Conservation (phyloP, 805 yeast species). For the Hanseniaspora thailandica region DNA sequence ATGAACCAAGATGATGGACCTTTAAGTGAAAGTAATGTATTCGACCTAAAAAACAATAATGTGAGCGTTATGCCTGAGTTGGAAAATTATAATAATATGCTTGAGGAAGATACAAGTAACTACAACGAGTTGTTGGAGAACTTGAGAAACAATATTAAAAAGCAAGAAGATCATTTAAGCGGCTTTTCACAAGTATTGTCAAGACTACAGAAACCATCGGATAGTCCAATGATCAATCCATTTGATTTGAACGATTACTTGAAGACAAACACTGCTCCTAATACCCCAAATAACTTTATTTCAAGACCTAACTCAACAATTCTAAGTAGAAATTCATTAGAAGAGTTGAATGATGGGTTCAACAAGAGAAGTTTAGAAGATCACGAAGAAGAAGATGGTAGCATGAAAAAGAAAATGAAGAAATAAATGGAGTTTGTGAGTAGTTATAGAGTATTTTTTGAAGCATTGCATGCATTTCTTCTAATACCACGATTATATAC, state of each 20-base stretch:
- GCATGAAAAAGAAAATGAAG: not conserved
- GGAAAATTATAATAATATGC: not conserved
- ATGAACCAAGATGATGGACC: not conserved
- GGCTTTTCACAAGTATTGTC: slow-evolving; percentile 13
- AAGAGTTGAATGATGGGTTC: not conserved
- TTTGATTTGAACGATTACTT: slow-evolving; percentile 16
- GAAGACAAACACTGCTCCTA: slow-evolving; percentile 11
- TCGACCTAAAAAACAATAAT: not conserved
- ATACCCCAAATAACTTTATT: not conserved
- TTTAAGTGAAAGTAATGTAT: not conserved
- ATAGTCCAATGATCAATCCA: slow-evolving; percentile 2
- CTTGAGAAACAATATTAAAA: slow-evolving; percentile 8
- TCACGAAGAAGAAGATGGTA: not conserved
- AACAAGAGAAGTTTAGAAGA: slow-evolving; percentile 4
- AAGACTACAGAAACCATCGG: not conserved
- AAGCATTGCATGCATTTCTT: too few species aligned
- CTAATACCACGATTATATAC: too few species aligned
- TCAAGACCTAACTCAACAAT: not conserved
- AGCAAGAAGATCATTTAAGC: slow-evolving; percentile 10
- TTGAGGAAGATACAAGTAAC: not conserved
- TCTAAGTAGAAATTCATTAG: not conserved
- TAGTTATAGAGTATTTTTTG: too few species aligned
- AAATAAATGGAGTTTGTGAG: too few species aligned
- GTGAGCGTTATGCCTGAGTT: not conserved
- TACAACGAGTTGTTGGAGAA: slow-evolving; percentile 3